Evolutionary conservation across 805 yeast species (phyloP).

Genomic region (Candida sphagnicola): DNA sequence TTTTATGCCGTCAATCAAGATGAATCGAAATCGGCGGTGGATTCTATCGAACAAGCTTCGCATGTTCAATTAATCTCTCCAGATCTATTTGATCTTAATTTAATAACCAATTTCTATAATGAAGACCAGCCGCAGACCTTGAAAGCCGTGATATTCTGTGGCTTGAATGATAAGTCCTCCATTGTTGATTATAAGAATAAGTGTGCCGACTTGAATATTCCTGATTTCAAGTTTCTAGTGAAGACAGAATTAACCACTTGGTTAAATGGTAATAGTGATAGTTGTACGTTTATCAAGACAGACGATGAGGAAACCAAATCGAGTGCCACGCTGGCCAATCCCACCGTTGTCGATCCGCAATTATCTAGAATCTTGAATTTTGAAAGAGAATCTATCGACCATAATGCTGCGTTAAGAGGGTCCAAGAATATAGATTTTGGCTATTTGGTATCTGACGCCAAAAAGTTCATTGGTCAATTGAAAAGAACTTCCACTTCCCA

Average conservation of each 20-base stretch:
- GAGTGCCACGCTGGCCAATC: no score
- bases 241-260: constrained; percentile 81
- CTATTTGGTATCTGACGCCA: constrained; percentile 65
- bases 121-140: constrained; percentile 49
- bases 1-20: constrained; percentile 13
- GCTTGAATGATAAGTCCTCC: constrained; percentile 68
- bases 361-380: constrained; percentile 41
- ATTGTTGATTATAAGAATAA: constrained; percentile 79
- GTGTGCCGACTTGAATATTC: constrained; percentile 60
- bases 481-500: constrained; percentile 25
- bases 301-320: constrained; percentile 21
- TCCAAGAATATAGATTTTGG: constrained; percentile 62
- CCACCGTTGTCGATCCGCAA: constrained; percentile 49
- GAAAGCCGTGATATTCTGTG: constrained; percentile 67
- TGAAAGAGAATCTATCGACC: constrained; percentile 53
- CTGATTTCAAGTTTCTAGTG: constrained; percentile 76
- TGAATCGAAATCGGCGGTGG: constrained; percentile 10
- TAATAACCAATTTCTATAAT: constrained; percentile 51
- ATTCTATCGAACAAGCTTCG: constrained; percentile 32
- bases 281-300: constrained; percentile 46
- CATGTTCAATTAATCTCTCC: constrained; percentile 26
- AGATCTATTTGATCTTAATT: constrained; percentile 33
- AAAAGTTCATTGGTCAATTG: constrained; percentile 49
- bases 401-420: constrained; percentile 62
- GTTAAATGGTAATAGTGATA: constrained; percentile 66